These are phyloP conservation scores for Petunia secreta DNA, from an alignment of 257 asterid species.

Conservation along the genomic window DNA sequence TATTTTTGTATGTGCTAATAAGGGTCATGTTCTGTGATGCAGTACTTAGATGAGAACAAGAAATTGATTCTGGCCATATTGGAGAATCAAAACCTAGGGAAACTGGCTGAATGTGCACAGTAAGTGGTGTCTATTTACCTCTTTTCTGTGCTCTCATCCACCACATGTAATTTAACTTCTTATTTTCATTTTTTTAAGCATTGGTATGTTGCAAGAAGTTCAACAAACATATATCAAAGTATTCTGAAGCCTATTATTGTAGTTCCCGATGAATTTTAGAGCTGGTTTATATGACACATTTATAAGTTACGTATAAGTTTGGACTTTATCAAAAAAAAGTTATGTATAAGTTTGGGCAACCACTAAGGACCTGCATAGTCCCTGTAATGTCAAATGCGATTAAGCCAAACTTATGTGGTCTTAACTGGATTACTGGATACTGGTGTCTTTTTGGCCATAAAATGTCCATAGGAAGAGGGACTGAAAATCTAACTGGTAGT, in stretches of 20 bases:
- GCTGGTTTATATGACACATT: not conserved
- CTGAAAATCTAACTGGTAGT: too few relatives aligned
- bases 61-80: constrained; percentile 86
- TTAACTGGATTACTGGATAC: too few relatives aligned
- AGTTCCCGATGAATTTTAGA: not conserved
- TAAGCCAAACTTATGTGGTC: too few relatives aligned
- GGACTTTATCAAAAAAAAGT: too few relatives aligned
- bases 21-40: constrained; percentile 36
- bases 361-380: too few relatives aligned
- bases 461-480: too few relatives aligned
- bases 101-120: constrained; percentile 96
- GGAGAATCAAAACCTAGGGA: constrained; percentile 96
- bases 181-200: constrained; percentile 1
- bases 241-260: not conserved
- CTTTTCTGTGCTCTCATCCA: not conserved
- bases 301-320: not conserved
- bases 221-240: not conserved
- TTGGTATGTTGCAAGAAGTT: not conserved
- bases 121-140: constrained; percentile 46
- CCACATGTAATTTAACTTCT: constrained; percentile 15
- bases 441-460: too few relatives aligned
- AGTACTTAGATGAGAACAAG: constrained; percentile 97
- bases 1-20: not conserved
- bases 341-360: too few relatives aligned
- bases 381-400: too few relatives aligned